A percentile compares a stretch with the other conserved stretches of the same genome.
Conservation (phyloP, 1,139 yeast genomes). For the Lodderomyces margitis region DNA sequence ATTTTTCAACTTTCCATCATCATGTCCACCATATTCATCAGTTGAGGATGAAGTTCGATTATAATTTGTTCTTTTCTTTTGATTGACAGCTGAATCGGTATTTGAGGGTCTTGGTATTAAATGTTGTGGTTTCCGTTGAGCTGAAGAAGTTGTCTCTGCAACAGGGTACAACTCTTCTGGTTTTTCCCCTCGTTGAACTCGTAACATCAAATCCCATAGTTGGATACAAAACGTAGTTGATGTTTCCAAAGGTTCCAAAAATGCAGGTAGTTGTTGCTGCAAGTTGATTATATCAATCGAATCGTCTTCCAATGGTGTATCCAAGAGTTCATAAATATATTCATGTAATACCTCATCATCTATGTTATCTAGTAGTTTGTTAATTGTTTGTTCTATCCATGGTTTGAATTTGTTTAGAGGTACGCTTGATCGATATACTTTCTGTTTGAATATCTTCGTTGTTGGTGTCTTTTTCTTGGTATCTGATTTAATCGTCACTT, state of each 20-base stretch:
- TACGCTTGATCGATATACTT: slow-evolving; percentile 35
- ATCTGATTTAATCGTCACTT: no score
- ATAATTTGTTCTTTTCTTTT: slow-evolving; percentile 4
- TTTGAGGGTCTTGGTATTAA: no score
- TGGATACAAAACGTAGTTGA: slow-evolving; percentile 32
- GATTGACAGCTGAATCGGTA: no score
- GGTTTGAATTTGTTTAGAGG: slow-evolving; percentile 29
- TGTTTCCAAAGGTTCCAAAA: slow-evolving; percentile 38
- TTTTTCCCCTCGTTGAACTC: slow-evolving; percentile 39
- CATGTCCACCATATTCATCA: no score
- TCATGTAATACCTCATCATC: slow-evolving; percentile 49
- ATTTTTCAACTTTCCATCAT: no score
- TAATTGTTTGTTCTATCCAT: slow-evolving; percentile 34
- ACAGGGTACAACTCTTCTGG: slow-evolving; percentile 34
- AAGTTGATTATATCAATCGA: slow-evolving; percentile 28
- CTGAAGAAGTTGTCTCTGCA: no score
- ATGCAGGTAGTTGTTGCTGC: slow-evolving; percentile 37
- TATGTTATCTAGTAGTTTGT: slow-evolving; percentile 25
- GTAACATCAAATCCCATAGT: slow-evolving; percentile 39
- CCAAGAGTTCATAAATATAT: slow-evolving; percentile 35
- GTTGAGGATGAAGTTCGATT: no score
- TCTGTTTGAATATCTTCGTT: no score
- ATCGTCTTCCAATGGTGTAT: slow-evolving; percentile 16
- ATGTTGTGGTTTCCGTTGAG: no score
- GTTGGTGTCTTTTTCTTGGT: no score